Evolutionary conservation across 495 filamentous ascomycete species (phyloP).

Genomic region (Tuber microsphaerosporum): DNA sequence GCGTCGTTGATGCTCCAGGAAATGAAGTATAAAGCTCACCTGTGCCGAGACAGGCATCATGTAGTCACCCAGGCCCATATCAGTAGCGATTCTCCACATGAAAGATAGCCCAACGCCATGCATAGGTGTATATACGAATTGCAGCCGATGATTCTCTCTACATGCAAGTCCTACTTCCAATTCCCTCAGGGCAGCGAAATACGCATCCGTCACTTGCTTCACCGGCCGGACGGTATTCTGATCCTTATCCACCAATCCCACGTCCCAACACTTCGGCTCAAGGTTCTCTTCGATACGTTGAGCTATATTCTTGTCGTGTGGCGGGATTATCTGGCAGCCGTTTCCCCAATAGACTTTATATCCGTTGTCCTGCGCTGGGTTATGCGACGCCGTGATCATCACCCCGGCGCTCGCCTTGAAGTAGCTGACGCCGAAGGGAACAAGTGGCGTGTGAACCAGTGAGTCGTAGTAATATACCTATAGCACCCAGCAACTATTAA

Average conservation of each 20-base stretch:
- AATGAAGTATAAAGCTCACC: slow-evolving; percentile 10
- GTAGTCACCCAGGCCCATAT: slow-evolving; percentile 47
- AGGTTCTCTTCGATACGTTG: slow-evolving; percentile 54
- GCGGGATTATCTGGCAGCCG: slow-evolving; percentile 64
- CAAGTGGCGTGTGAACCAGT: slow-evolving; percentile 57
- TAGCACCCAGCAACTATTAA: background rate
- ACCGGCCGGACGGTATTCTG: slow-evolving; percentile 46
- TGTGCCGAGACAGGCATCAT: slow-evolving; percentile 49
- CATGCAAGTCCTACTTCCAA: slow-evolving; percentile 13
- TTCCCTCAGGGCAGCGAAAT: slow-evolving; percentile 44
- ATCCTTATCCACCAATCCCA: slow-evolving; percentile 43
- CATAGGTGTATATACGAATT: slow-evolving; percentile 63
- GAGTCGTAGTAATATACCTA: slow-evolving; percentile 55
- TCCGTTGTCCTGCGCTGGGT: slow-evolving; percentile 63
- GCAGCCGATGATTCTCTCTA: background rate
- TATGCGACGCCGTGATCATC: slow-evolving; percentile 61
- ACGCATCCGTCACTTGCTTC: slow-evolving; percentile 45
- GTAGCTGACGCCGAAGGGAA: slow-evolving; percentile 59
- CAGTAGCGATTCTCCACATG: slow-evolving; percentile 48
- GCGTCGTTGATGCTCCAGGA: slow-evolving; percentile 16
- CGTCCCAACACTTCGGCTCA: slow-evolving; percentile 52
- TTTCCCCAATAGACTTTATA: slow-evolving; percentile 70
- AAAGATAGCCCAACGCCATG: slow-evolving; percentile 57
- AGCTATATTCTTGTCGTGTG: slow-evolving; percentile 57
- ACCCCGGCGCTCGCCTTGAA: slow-evolving; percentile 57